Evolutionary conservation across 2,329 filamentous ascomycete species (phyloP), one percentile per base, ranked within the genome.

Genomic region (Alternaria sp.): DNA sequence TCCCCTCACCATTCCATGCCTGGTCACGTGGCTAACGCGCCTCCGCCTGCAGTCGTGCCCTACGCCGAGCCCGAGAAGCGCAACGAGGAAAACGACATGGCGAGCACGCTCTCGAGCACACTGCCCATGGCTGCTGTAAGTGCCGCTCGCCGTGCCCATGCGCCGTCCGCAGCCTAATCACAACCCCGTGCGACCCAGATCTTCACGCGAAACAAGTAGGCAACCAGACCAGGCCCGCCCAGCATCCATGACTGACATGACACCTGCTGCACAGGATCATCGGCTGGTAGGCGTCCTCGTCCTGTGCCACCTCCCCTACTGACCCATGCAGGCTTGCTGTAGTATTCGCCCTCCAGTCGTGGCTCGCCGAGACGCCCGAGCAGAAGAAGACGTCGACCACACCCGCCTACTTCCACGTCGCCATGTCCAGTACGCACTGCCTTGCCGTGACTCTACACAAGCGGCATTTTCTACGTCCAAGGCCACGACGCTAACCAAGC

Each of bases 51-150:
- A 97, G 93, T 93, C 75, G 91, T 97, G 70, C 93, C 93, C 60
- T 97, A 95, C 79, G 87, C 92, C 78, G 90, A 90, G 69, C 92
- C 92, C 41, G 82, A 84, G 48, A 82, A 86, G 69, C 87, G 88
- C 71, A 85, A 86, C 70, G 84, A 82, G 62, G 81, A 85, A 65
- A 78, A 79, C 58, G 93, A 97, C 73, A 85, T 96, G 78, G 83
- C 86, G 52, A 89, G 90, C 70, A 86, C 86, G 48, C 83, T 89
- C 80, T 82, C 85, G 52, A 94, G 89, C 73, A 96, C 93, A 34
- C 83, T 98, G 74, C 94, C 94, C 58, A 97, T 97, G 94, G 93
- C 92, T 58, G 93, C 93, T 64, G 86, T 88, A 81, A 77, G 83
- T 82, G 54, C 59, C 42, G 48, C 60, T 50, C 44, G 45, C 60